phyloP scores from a whole-genome alignment of 192 early-diverging fungal species.

The Coemansia erecta region DNA sequence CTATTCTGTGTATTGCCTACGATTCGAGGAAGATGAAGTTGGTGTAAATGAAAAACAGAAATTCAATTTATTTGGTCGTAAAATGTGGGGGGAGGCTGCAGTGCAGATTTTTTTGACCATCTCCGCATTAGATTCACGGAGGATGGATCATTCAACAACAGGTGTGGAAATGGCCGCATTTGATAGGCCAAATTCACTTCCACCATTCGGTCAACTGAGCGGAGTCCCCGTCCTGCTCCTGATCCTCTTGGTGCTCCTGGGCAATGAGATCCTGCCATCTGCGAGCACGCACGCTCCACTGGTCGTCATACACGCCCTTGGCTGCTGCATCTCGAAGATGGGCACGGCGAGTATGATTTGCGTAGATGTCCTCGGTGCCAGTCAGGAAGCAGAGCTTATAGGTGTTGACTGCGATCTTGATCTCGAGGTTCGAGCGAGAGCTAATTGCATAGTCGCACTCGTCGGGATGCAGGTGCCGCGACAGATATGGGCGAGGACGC shows the following conservation, averaged over 20 bases:
- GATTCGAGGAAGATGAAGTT: too few species aligned
- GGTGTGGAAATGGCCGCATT: not conserved
- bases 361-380: slow-evolving; percentile 88
- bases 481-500: slow-evolving; percentile 67
- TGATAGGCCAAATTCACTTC: slow-evolving; percentile 14
- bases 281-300: slow-evolving; percentile 21
- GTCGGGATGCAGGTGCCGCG: slow-evolving; percentile 53
- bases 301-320: slow-evolving; percentile 23
- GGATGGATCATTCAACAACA: not conserved
- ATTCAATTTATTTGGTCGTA: too few species aligned
- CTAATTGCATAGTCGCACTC: slow-evolving; percentile 59
- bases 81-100: too few species aligned
- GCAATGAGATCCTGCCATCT: slow-evolving; percentile 40
- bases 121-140: not conserved
- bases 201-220: slow-evolving; percentile 33
- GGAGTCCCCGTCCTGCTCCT: not conserved
- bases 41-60: too few species aligned
- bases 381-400: slow-evolving; percentile 98
- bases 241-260: slow-evolving; percentile 23
- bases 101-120: too few species aligned
- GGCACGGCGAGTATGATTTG: slow-evolving; percentile 51
- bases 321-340: slow-evolving; percentile 13
- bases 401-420: slow-evolving; percentile 96
- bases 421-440: slow-evolving; percentile 78
- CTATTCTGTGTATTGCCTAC: too few species aligned